Base-by-base conservation (phyloP, 1,139 yeast species). In the Kodamaea anthophila region DNA sequence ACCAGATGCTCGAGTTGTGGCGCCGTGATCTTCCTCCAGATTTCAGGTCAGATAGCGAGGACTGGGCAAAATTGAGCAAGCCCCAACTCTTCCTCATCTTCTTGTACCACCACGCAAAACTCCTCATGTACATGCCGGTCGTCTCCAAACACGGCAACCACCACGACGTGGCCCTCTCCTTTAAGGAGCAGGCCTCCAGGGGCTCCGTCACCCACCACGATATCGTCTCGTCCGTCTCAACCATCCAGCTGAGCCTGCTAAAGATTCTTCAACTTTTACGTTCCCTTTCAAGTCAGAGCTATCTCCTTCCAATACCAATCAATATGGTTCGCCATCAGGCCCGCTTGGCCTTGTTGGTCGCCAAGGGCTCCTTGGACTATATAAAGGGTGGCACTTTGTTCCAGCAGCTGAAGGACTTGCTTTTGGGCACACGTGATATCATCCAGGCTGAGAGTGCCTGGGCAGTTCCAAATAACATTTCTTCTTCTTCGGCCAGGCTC, bases 381-480 rank as follows among this genome's bases (percentile, higher is more conserved):
- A 78, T 86, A 3, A 77, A 84, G 47, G 87, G 91, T 15, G 95
- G 96, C 0, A 79, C 91, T 1, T 55, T 86, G 34, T 76, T 79
- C 44, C 81, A 74, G 47, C 85, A 79, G 29, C 76, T 80, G 49
- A 80, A 77, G 40, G 65, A 58, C 21, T 54, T 80, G 28, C 53
- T 81, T 21, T 52, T 64, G 18, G 70, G 61, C 23, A 63, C 78
- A 3, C 54, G 78, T 2, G 55, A 60, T 12, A 70, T 67, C 28
- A 53, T 79, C 34, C 71, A 62, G 38, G 43, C 53, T 9, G 83
- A 77, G 40, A 67, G 75, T 27, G 57, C 54, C 12, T 58, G 64
- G 27, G 74, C 70, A 18, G 53, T 75, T 11, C 77, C 85, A 0
- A 86, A 87, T 1, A 65, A 76, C 13, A 51, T 80, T 21, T 73